Percentiles rank a stretch among this genome's conserved stretches.
Evolutionary conservation across 176 grass and related monocot species (phyloP).

Genomic region (Carex parvula): DNA sequence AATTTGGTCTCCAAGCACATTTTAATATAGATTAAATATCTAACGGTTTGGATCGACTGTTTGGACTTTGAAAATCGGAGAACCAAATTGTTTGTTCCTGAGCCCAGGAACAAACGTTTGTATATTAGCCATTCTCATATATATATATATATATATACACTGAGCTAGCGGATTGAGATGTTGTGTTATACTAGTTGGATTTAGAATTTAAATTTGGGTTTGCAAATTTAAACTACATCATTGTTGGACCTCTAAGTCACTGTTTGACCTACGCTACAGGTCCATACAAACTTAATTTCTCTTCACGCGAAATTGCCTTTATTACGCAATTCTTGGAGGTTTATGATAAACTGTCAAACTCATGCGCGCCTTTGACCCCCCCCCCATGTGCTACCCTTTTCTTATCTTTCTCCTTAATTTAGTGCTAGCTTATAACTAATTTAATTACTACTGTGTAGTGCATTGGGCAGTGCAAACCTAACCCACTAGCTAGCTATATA

Average conservation of each 20-base stretch:
- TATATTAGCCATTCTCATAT: no score
- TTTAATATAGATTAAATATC: no score
- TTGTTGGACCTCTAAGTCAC: neutral
- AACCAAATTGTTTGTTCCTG: no score
- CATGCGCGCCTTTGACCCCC: neutral
- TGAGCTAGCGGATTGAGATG: no score
- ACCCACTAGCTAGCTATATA: constrained; percentile 18
- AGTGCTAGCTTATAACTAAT: neutral
- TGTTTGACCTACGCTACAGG: neutral
- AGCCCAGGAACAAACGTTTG: no score
- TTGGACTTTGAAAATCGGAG: no score
- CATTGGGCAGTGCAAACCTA: constrained; percentile 44
- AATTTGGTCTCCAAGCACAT: no score
- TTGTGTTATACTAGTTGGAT: no score
- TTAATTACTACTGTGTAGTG: constrained; percentile 8
- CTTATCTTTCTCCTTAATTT: constrained; percentile 31
- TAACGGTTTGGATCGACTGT: no score
- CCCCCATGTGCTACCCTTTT: constrained; percentile 19
- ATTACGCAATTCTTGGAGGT: constrained; percentile 12
- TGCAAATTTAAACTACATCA: neutral
- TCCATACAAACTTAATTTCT: neutral
- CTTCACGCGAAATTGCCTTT: constrained; percentile 17
- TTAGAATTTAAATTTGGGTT: no score
- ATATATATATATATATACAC: no score
- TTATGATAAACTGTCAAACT: constrained; percentile 17